Base-by-base conservation (phyloP, 2,329 filamentous ascomycete species). In the Scedosporium boydii region DNA sequence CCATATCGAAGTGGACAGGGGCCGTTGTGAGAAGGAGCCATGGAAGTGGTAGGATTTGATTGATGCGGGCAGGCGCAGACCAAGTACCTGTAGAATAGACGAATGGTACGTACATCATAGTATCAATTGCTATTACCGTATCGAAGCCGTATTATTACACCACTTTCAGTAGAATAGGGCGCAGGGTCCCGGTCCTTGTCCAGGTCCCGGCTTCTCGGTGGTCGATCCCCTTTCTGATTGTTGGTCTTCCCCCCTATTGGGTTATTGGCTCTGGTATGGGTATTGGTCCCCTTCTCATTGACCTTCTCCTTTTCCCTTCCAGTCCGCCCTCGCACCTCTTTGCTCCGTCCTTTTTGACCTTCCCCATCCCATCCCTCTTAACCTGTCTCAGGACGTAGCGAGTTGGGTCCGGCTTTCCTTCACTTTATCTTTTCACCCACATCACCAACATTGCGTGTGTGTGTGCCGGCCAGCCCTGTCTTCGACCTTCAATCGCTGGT, bases 141-240 rank as follows among this genome's bases (percentile, higher is more conserved):
- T 55, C 51, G 51, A 55, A 55, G 51, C 51, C 21, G 51, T 21
- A 55, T 55, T 55, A 55, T 55, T 55, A 55, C 51, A 55, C 51
- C 51, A 55, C 51, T 55, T 23, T 55, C n/a, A 27, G 23, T 21
- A 55, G 12, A 38, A 55, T 21, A 55, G 51, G 12, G 51, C 23
- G 51, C 23, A 55, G 51, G 51, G 34, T 38, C 34, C 34, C 34
- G 34, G 34, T 38, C 34, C 34, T 38, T 38, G 34, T 27, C 59
- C 59, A 27, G n/a, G 51, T 62, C 60, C 58, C 58, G 58, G 41
- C 29, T 53, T 42, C 60, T 57, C 29, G 60, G 34, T 42, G 48
- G 34, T 55, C 53, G 27, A 48, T 62, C 60, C 60, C 60, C 41
- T 58, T 55, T 62, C 51, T 58, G 53, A 12, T 46, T 48, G 46